These are phyloP conservation scores for Fragaria iinumae DNA, from an alignment of 306 rosid genomes.

Conservation along the genomic window DNA sequence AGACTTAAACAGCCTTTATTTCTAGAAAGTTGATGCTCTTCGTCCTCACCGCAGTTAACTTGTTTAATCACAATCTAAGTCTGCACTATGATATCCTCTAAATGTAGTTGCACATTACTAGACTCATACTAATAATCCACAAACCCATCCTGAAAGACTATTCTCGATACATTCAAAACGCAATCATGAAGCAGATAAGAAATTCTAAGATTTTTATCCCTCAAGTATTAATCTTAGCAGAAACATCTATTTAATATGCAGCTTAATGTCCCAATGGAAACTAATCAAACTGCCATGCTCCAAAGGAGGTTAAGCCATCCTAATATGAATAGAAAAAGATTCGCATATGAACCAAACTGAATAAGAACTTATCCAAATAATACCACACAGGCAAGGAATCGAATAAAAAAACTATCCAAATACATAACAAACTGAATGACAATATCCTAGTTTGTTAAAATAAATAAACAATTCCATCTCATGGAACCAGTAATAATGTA, in stretches of 20 bases:
- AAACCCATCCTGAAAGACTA: background rate
- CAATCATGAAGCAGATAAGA: background rate
- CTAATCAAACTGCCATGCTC: background rate
- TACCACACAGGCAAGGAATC: background rate
- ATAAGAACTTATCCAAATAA: background rate
- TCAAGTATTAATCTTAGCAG: background rate
- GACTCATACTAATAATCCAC: background rate
- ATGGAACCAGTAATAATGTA: background rate
- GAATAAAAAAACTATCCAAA: background rate
- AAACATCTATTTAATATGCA: background rate
- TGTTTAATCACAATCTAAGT: background rate
- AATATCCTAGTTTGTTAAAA: background rate
- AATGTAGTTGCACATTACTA: background rate
- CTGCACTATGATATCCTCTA: constrained; percentile 9
- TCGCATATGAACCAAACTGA: background rate
- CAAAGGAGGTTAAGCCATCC: background rate
- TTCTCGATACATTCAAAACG: background rate
- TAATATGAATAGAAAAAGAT: background rate
- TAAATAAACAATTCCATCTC: background rate
- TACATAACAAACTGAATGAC: background rate
- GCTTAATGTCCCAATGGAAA: background rate
- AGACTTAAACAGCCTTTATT: background rate
- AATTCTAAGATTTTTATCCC: background rate
- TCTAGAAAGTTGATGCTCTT: background rate
- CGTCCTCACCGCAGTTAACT: background rate